Evolutionary conservation across 1,139 yeast species (phyloP).

Genomic region (Candida smagusa): DNA sequence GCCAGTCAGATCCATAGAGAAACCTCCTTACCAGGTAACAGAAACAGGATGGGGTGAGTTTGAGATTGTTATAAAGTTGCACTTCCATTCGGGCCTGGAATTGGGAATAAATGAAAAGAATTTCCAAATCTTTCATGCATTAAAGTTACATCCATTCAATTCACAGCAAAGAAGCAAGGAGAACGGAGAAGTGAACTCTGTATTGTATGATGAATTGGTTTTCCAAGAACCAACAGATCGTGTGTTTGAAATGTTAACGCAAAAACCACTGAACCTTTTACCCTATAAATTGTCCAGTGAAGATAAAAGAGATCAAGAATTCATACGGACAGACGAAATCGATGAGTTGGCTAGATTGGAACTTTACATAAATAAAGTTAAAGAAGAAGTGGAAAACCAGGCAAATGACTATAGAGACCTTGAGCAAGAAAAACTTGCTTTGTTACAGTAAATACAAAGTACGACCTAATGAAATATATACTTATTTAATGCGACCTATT

Average conservation of each 20-base stretch:
- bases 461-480: not conserved
- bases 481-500: not conserved
- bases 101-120: slow-evolving; percentile 73
- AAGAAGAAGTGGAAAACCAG: slow-evolving; percentile 52
- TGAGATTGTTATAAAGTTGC: slow-evolving; percentile 84
- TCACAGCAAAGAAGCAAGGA: slow-evolving; percentile 39
- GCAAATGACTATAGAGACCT: slow-evolving; percentile 49
- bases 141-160: slow-evolving; percentile 87
- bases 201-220: slow-evolving; percentile 85
- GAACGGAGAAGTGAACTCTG: slow-evolving; percentile 56
- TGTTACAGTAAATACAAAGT: slow-evolving; percentile 26
- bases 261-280: slow-evolving; percentile 68
- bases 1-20: slow-evolving; percentile 77
- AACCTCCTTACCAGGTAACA: slow-evolving; percentile 91
- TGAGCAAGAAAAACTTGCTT: slow-evolving; percentile 46
- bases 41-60: slow-evolving; percentile 99
- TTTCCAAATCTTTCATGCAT: slow-evolving; percentile 79
- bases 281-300: slow-evolving; percentile 56
- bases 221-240: slow-evolving; percentile 95
- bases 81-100: slow-evolving; percentile 75
- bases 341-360: slow-evolving; percentile 78
- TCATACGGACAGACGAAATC: slow-evolving; percentile 50
- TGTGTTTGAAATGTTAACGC: slow-evolving; percentile 74
- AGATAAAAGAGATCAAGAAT: slow-evolving; percentile 42
- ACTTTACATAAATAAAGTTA: slow-evolving; percentile 61